Conservation (phyloP, 257 asterid species). For the Ehretia macrophylla region DNA sequence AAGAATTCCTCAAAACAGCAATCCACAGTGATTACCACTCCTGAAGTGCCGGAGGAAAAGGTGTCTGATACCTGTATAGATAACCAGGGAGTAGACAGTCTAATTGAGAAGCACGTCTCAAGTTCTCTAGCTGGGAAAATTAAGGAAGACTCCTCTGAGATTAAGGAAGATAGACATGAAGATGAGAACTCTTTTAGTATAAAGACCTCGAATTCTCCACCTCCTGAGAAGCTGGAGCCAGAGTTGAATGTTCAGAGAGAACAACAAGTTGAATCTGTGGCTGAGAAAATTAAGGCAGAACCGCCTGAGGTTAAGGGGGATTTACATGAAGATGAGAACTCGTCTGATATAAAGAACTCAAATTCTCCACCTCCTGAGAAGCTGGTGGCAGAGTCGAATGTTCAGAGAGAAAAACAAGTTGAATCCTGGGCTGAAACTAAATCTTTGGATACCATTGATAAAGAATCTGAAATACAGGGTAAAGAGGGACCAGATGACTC, state of each 20-base stretch:
- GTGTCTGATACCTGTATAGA: conserved; percentile 12
- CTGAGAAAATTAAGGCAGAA: conserved; percentile 12
- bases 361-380: conserved; percentile 20
- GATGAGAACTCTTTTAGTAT: conserved; percentile 19
- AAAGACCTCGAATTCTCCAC: conserved; percentile 17
- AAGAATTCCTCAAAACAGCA: too few species aligned
- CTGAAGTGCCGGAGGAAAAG: conserved; percentile 27
- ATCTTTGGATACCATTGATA: conserved; percentile 21
- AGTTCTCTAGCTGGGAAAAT: conserved; percentile 6
- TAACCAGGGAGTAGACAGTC: conserved; percentile 12
- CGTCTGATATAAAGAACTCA: conserved; percentile 20
- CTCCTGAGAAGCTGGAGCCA: conserved; percentile 18
- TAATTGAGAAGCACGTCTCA: background rate
- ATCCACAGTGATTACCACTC: background rate
- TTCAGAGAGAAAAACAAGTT: conserved; percentile 20
- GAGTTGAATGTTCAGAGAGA: conserved; percentile 23
- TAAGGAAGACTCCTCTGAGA: conserved; percentile 4
- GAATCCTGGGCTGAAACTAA: conserved; percentile 13
- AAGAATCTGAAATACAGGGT: conserved; percentile 23
- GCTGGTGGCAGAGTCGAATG: conserved; percentile 21
- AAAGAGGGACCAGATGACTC: conserved; percentile 12
- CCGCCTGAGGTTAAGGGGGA: conserved; percentile 8
- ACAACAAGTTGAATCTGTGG: conserved; percentile 17
- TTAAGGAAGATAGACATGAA: conserved; percentile 17
- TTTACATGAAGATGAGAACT: conserved; percentile 16